A percentile compares a stretch with the other conserved stretches of the same genome.
These are phyloP conservation scores for Malassezia japonica DNA, from an alignment of 1,284 basidiomycete species.

Conservation along the genomic window DNA sequence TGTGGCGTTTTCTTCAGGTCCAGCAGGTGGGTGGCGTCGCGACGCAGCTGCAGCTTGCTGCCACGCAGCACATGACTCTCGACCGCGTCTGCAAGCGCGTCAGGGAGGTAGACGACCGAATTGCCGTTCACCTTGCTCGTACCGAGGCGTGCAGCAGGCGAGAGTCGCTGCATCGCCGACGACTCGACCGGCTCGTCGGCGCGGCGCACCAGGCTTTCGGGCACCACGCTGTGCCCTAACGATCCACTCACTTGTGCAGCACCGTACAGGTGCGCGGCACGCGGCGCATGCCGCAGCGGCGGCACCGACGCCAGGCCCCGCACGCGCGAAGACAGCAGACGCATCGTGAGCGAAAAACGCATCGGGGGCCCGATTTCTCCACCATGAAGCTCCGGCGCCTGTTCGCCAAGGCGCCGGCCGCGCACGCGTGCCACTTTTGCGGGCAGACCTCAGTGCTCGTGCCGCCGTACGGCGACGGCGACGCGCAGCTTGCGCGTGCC, in stretches of 20 bases:
- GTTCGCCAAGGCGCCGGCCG: neutral
- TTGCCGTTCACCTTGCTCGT: slow-evolving; percentile 8
- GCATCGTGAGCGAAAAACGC: neutral
- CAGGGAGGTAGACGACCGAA: neutral
- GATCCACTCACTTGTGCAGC: slow-evolving; percentile 8
- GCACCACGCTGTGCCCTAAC: neutral
- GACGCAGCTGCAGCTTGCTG: slow-evolving; percentile 7
- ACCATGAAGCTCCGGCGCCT: neutral
- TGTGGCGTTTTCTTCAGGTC: neutral
- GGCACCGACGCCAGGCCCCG: neutral
- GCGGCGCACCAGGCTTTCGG: slow-evolving; percentile 1
- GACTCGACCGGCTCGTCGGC: neutral
- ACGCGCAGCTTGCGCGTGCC: neutral
- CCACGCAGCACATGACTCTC: neutral
- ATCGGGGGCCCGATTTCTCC: neutral
- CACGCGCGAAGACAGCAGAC: neutral
- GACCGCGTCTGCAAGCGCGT: neutral
- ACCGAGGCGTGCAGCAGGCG: slow-evolving; percentile 17
- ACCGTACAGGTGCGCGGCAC: neutral
- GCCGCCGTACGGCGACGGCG: slow-evolving; percentile 20
- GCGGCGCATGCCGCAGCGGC: neutral
- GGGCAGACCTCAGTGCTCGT: slow-evolving; percentile 25
- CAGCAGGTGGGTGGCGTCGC: slow-evolving; percentile 1
- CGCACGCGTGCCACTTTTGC: slow-evolving; percentile 33
- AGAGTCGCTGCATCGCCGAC: slow-evolving; percentile 12